phyloP scores from a whole-genome alignment of 1,139 yeast genomes.

The Geotrichum bryndzae region DNA sequence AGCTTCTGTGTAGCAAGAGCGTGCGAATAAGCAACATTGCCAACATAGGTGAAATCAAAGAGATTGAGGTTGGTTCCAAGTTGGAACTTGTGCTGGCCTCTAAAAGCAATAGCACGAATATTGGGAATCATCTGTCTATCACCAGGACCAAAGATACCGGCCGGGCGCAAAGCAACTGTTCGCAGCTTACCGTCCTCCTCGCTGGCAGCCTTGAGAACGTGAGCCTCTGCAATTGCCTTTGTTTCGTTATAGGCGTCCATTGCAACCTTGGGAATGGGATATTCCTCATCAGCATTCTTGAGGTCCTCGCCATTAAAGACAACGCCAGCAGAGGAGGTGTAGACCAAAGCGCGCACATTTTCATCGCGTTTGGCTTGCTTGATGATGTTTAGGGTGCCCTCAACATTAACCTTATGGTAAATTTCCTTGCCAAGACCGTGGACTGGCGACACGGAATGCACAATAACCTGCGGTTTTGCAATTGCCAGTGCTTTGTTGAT shows the following conservation, averaged over 20 bases:
- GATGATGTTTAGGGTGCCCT: slow-evolving; percentile 75
- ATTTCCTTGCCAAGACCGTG: slow-evolving; percentile 78
- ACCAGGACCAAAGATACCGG: slow-evolving; percentile 98
- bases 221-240: slow-evolving; percentile 83
- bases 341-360: slow-evolving; percentile 63
- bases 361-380: slow-evolving; percentile 49
- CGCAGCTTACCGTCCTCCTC: slow-evolving; percentile 47
- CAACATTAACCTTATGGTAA: slow-evolving; percentile 84
- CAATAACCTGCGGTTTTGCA: slow-evolving; percentile 67
- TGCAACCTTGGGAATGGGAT: slow-evolving; percentile 86
- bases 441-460: slow-evolving; percentile 95
- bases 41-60: slow-evolving; percentile 97
- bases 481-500: slow-evolving; percentile 55
- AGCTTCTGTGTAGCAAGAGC: slow-evolving; percentile 82
- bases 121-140: slow-evolving; percentile 97
- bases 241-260: slow-evolving; percentile 98
- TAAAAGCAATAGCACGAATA: slow-evolving; percentile 69
- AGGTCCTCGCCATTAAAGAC: slow-evolving; percentile 90
- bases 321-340: slow-evolving; percentile 97
- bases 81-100: slow-evolving; percentile 88
- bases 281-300: slow-evolving; percentile 83
- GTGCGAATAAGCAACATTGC: slow-evolving; percentile 97
- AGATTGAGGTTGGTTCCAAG: slow-evolving; percentile 88
- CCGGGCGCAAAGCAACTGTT: slow-evolving; percentile 89
- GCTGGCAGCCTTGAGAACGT: slow-evolving; percentile 61